Conservation (phyloP, 495 filamentous ascomycete species). For the Neurospora sp. region DNA sequence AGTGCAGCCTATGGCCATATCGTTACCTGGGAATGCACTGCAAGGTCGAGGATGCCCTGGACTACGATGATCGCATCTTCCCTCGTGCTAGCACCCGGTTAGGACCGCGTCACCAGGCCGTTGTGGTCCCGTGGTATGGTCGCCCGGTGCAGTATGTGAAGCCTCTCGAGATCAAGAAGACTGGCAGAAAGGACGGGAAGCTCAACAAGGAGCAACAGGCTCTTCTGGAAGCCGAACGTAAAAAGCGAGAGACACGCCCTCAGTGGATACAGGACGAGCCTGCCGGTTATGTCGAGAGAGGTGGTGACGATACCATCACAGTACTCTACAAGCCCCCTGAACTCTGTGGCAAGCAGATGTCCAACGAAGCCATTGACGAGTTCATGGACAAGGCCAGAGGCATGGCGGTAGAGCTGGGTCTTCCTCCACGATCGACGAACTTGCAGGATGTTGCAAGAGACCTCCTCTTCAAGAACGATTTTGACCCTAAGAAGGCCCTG, state of each 20-base stretch:
- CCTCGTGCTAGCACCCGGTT: conserved; percentile 89
- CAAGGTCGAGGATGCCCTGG: conserved; percentile 88
- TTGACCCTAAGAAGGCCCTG: conserved; percentile 63
- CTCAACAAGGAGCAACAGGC: conserved; percentile 69
- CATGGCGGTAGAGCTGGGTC: conserved; percentile 50
- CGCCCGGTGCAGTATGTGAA: conserved; percentile 83
- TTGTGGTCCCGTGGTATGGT: conserved; percentile 74
- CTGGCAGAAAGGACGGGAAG: conserved; percentile 54
- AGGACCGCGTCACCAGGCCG: conserved; percentile 86
- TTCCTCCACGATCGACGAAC: conserved; percentile 67
- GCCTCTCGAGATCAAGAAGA: conserved; percentile 71
- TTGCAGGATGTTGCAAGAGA: conserved; percentile 79
- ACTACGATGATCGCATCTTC: conserved; percentile 97
- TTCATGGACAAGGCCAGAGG: conserved; percentile 63
- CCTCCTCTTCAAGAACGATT: conserved; percentile 59
- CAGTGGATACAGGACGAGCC: conserved; percentile 93
- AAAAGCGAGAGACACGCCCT: conserved; percentile 67
- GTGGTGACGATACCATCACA: conserved; percentile 58
- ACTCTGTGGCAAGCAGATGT: conserved; percentile 36
- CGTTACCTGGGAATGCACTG: conserved; percentile 95
- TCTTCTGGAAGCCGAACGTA: conserved; percentile 69
- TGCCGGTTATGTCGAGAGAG: conserved; percentile 69
- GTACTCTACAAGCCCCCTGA: conserved; percentile 54
- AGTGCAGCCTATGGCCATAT: conserved; percentile 92
- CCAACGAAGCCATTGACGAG: conserved; percentile 45